These are phyloP conservation scores for Pyrenopolyporus hunteri DNA, from an alignment of 495 filamentous ascomycete genomes.

Conservation along the genomic window DNA sequence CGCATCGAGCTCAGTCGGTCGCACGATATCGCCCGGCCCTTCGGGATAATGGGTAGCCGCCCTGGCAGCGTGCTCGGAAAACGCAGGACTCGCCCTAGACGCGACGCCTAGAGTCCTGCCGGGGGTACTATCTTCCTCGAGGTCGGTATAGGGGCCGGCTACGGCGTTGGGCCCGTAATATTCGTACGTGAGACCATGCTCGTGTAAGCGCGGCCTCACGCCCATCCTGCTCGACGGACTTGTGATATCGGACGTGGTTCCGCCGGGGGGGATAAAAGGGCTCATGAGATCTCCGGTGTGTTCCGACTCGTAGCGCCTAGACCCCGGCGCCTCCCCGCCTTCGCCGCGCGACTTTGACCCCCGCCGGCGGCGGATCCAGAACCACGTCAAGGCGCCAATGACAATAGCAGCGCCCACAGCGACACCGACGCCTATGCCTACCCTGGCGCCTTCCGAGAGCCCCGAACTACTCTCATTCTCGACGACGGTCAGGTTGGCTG, in stretches of 20 bases:
- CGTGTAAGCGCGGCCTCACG: constrained; percentile 18
- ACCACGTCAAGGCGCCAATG: constrained; percentile 47
- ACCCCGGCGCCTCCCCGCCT: constrained; percentile 2
- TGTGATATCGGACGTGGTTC: constrained; percentile 39
- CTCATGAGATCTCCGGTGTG: not conserved
- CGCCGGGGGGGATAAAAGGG: constrained; percentile 7
- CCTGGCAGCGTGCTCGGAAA: not conserved
- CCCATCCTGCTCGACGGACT: constrained; percentile 30
- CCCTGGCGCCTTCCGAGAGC: constrained; percentile 48
- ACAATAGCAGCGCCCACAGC: constrained; percentile 46
- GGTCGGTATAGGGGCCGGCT: constrained; percentile 46
- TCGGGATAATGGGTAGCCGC: constrained; percentile 9
- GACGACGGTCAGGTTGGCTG: constrained; percentile 16
- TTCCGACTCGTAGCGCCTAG: constrained; percentile 1
- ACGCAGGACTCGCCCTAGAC: constrained; percentile 14
- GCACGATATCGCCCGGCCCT: constrained; percentile 11
- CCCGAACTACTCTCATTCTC: constrained; percentile 11
- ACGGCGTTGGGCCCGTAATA: constrained; percentile 46
- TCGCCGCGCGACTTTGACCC: constrained; percentile 14
- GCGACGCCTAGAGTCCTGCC: constrained; percentile 1
- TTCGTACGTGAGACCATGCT: constrained; percentile 36
- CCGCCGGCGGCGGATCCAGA: constrained; percentile 43
- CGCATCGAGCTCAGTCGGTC: constrained; percentile 11
- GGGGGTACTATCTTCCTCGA: not conserved
- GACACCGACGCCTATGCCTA: constrained; percentile 53